These are phyloP conservation scores for Neurospora hispaniola DNA, from an alignment of 495 filamentous ascomycete species.

Conservation along the genomic window DNA sequence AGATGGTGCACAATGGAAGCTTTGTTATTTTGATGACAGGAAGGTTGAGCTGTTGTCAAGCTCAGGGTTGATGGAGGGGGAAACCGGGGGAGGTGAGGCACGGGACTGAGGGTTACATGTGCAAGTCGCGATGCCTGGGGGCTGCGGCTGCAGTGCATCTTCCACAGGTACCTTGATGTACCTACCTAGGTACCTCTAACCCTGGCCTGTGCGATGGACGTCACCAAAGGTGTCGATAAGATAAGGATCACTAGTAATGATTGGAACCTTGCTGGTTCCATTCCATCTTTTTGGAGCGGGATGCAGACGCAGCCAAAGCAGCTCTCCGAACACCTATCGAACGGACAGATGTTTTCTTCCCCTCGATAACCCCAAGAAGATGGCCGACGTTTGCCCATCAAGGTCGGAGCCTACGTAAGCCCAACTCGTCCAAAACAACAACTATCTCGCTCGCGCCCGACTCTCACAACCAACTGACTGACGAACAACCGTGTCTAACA, in stretches of 20 bases:
- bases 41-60: background rate
- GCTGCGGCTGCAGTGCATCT: background rate
- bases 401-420: conserved; percentile 39
- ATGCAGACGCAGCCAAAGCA: background rate
- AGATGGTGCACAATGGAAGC: background rate
- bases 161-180: background rate
- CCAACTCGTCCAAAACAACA: conserved; percentile 2
- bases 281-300: background rate
- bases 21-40: background rate
- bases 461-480: conserved; percentile 1
- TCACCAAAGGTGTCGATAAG: background rate
- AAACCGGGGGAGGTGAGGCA: background rate
- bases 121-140: background rate
- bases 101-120: background rate
- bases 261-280: background rate
- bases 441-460: background rate
- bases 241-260: background rate
- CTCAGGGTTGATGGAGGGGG: background rate
- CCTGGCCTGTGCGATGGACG: background rate
- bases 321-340: background rate
- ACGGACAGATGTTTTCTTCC: background rate
- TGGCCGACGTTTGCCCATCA: conserved; percentile 28
- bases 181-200: background rate
- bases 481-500: conserved; percentile 21
- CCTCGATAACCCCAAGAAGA: background rate